Conservation (phyloP, 176 grass and related monocot genomes). For the Poa annua region DNA sequence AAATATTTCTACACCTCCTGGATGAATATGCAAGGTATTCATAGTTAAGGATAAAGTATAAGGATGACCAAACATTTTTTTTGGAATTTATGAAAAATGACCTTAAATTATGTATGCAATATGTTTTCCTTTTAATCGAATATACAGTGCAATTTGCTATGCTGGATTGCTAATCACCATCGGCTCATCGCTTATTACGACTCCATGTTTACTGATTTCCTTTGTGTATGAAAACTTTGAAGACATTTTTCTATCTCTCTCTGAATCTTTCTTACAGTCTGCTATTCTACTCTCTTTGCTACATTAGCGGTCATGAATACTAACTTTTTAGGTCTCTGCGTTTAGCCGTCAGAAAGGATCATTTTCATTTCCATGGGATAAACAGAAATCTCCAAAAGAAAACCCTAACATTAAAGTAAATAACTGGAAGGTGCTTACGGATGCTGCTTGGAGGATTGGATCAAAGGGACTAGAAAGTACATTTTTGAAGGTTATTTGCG, state of each 20-base stretch:
- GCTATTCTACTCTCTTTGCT: slow-evolving; percentile 15
- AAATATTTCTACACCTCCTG: slow-evolving; percentile 93
- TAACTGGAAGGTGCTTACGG: slow-evolving; percentile 68
- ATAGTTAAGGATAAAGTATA: not conserved
- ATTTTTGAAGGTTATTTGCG: slow-evolving; percentile 74
- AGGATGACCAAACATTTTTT: not conserved
- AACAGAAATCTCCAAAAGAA: slow-evolving; percentile 53
- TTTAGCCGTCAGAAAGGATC: slow-evolving; percentile 44
- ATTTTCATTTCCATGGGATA: slow-evolving; percentile 65
- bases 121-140: not conserved
- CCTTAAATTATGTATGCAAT: not conserved
- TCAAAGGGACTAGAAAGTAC: slow-evolving; percentile 72
- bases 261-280: not conserved
- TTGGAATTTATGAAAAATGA: not conserved
- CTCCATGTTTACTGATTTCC: not conserved
- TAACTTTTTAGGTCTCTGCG: slow-evolving; percentile 1
- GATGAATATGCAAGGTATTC: slow-evolving; percentile 85
- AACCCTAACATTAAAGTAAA: slow-evolving; percentile 65
- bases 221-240: not conserved
- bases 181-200: not conserved
- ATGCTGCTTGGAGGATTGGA: slow-evolving; percentile 70
- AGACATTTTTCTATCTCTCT: not conserved
- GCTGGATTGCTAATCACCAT: not conserved
- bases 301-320: not conserved
- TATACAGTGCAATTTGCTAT: slow-evolving; percentile 13